Percentiles rank a stretch among this genome's conserved stretches.
phyloP scores from a whole-genome alignment of 1,284 basidiomycete species.

The Pseudozyma sp. region DNA sequence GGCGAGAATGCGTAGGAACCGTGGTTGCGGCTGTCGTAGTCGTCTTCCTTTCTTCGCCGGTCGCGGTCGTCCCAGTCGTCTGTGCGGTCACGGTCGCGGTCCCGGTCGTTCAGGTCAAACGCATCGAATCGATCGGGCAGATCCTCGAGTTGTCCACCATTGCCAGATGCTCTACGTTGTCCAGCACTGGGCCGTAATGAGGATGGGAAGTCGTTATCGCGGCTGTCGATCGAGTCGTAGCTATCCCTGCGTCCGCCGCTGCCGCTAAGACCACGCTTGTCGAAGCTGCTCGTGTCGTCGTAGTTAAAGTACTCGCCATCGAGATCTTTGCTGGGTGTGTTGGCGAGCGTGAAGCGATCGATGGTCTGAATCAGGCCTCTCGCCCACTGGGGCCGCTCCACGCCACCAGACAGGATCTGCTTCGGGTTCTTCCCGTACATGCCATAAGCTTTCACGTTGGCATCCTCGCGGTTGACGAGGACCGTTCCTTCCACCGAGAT shows the following conservation, averaged over 20 bases:
- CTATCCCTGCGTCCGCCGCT: slow-evolving; percentile 34
- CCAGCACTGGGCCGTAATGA: background rate
- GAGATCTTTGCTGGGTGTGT: slow-evolving; percentile 50
- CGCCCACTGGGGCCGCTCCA: slow-evolving; percentile 57
- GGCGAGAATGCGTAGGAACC: slow-evolving; percentile 43
- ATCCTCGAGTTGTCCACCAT: slow-evolving; percentile 18
- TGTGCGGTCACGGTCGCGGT: slow-evolving; percentile 6
- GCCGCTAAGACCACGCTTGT: slow-evolving; percentile 22
- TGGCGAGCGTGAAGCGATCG: slow-evolving; percentile 53
- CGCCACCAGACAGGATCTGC: slow-evolving; percentile 58
- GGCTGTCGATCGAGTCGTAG: slow-evolving; percentile 41
- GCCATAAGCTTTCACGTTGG: slow-evolving; percentile 69
- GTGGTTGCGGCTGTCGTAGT: slow-evolving; percentile 26
- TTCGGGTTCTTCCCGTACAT: slow-evolving; percentile 48
- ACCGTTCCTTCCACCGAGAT: slow-evolving; percentile 90
- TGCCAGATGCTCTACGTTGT: slow-evolving; percentile 11
- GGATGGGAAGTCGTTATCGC: slow-evolving; percentile 16
- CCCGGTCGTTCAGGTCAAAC: slow-evolving; percentile 21
- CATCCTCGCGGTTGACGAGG: slow-evolving; percentile 92
- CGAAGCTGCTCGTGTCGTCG: slow-evolving; percentile 46
- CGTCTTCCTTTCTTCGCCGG: slow-evolving; percentile 18
- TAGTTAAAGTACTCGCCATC: slow-evolving; percentile 47
- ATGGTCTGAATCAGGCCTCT: slow-evolving; percentile 44
- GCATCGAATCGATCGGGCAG: slow-evolving; percentile 32
- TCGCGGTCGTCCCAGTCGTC: slow-evolving; percentile 23